Percentiles rank a stretch among this genome's conserved stretches.
These are phyloP conservation scores for Metarhizium guizhouense DNA, from an alignment of 2,329 filamentous ascomycete genomes.

Conservation along the genomic window DNA sequence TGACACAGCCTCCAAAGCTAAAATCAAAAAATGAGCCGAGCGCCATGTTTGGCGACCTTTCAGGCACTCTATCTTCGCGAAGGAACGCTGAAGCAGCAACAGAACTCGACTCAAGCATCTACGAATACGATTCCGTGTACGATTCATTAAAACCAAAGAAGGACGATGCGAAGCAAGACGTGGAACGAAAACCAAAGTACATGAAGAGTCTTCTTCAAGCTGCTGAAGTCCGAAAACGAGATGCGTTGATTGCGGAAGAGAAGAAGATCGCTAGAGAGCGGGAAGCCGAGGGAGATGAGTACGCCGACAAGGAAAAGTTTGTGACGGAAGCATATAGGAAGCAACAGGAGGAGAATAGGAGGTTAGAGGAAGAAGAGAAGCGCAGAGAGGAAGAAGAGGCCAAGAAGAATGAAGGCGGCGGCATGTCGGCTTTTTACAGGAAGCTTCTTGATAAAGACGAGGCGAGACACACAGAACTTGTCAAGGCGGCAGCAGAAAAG, in stretches of 20 bases:
- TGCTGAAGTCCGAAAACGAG: slow-evolving; percentile 68
- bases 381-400: slow-evolving; percentile 54
- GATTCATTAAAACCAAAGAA: slow-evolving; percentile 64
- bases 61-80: slow-evolving; percentile 52
- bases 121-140: slow-evolving; percentile 79
- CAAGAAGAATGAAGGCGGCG: slow-evolving; percentile 52
- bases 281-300: slow-evolving; percentile 73
- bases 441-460: slow-evolving; percentile 64
- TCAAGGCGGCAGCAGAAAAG: slow-evolving; percentile 55
- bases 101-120: slow-evolving; percentile 63
- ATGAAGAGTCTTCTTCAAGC: slow-evolving; percentile 66
- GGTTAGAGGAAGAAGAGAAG: slow-evolving; percentile 64
- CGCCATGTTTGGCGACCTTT: slow-evolving; percentile 55
- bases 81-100: slow-evolving; percentile 57
- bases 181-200: slow-evolving; percentile 64
- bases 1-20: slow-evolving; percentile 31
- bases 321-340: slow-evolving; percentile 76
- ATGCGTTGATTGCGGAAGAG: slow-evolving; percentile 70
- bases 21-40: slow-evolving; percentile 33
- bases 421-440: slow-evolving; percentile 73
- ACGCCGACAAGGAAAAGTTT: slow-evolving; percentile 75
- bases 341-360: slow-evolving; percentile 67
- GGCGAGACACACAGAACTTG: slow-evolving; percentile 56
- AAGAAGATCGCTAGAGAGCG: slow-evolving; percentile 71
- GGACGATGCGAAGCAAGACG: slow-evolving; percentile 42